Base-by-base conservation (phyloP, 768 basidiomycete genomes). In the Antrodiella citrinella region DNA sequence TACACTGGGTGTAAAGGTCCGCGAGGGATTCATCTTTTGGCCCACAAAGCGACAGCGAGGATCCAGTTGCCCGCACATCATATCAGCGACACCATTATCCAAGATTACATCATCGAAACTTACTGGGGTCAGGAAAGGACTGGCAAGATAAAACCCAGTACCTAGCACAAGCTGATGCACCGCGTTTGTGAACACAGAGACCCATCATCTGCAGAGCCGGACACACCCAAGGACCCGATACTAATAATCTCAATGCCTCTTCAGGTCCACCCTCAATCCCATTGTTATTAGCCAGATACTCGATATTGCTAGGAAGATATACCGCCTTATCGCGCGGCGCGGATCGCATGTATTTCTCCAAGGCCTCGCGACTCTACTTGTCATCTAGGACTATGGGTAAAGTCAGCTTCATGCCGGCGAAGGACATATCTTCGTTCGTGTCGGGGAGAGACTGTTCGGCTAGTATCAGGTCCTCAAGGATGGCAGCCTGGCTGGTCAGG, bases 11-110 rank as follows among this genome's bases (percentile, higher is more conserved):
- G 84, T 86, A 52, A 70, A 81, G 0, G 81, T 82, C 5, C 84
- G 67, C 0, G 82, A 82, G 0, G 84, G 84, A 49, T 86, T 86
- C 80, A 85, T 84, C 62, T 86, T 87, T 52, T 85, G 84, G 0
- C 78, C 81, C 4, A 80, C 71, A 0, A 86, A 62, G 30, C 82
- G 68, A 51, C 74, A 76, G 24, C 78, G 67, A 5, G 77, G 78
- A 57, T 81, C 79, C 15, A 82, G 71, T 78, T 81, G 51, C n/a
- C n/a, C n/a, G n/a, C n/a, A n/a, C n/a, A n/a, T n/a, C n/a, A n/a
- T n/a, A n/a, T n/a, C n/a, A 21, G 9, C n/a, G n/a, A n/a, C n/a
- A n/a, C n/a, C n/a, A n/a, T n/a, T n/a, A n/a, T n/a, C n/a, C n/a
- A 22, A 10, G 45, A 2, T 12, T 23, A 2, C 42, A 12, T 4